Evolutionary conservation across 208 protist species (phyloP), one percentile per base, ranked within the genome.

Genomic region (Trypanosoma grayi): DNA sequence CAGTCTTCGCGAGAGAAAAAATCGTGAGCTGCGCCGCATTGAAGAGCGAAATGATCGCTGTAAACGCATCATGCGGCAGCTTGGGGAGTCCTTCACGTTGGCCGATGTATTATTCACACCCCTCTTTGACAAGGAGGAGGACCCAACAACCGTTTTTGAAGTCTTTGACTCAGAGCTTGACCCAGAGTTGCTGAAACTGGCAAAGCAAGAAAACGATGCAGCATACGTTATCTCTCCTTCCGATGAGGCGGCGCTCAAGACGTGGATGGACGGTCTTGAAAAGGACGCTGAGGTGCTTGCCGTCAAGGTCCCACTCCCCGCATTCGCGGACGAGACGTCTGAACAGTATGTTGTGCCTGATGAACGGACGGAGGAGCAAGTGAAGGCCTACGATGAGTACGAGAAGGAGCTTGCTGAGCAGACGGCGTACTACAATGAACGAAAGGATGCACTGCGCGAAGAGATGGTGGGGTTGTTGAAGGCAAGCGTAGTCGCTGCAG

Each of bases 261-360:
- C 86, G 22, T 94, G 88, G 92, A 97, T 97, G 92, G 87, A 94
- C 54, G 87, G 89, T 46, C 85, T 97, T 22, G 89, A 95, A 52
- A 88, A 90, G 68, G 92, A 90, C 20, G 78, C 83, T 45, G 75
- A 82, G 60, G 75, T 79, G 6, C 33, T 92, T 10, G 44, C 72
- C 43, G 83, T 91, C 24, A 68, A 89, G 6, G 61, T 95, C 25
- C 48, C 66, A 36, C 37, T 81, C 18, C 92, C 87, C 10, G 74
- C 84, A 20, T 95, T 93, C 53, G 79, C 81, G 16, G 83, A 93
- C 36, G 75, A 89, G 33, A 63, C 83, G n/a, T 55, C 68, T 14
- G 81, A 91, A 51, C 66, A 72, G 22, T 95, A 83, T 68, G 77
- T 93, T 6, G 75, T 83, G 4, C 70, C 74, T 1, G 83, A 94